phyloP scores from a whole-genome alignment of 2,329 filamentous ascomycete genomes.

The Daldinia eschscholtzii region DNA sequence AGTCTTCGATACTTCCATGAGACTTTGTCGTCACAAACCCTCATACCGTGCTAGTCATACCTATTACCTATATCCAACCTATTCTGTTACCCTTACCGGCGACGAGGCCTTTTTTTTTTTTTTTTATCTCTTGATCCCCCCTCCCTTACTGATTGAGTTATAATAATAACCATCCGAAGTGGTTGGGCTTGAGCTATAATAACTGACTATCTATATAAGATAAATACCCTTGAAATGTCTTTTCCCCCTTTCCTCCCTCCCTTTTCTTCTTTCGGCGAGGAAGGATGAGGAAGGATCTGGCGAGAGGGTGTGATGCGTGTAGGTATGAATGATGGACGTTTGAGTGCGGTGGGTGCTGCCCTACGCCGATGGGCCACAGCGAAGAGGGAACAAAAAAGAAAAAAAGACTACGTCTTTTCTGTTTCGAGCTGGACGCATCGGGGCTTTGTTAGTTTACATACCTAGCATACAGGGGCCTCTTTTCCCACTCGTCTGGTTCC shows the following conservation, averaged over 20 bases:
- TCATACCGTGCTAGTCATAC: constrained; percentile 9
- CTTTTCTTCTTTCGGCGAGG: constrained; percentile 5
- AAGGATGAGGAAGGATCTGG: constrained; percentile 15
- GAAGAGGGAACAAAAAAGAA: constrained; percentile 14
- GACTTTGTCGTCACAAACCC: constrained; percentile 26
- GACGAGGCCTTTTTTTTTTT: background rate
- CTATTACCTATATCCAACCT: constrained; percentile 6
- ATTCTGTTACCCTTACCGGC: constrained; percentile 14
- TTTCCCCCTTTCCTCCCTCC: background rate
- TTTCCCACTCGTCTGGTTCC: constrained; percentile 26
- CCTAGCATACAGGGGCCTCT: constrained; percentile 11
- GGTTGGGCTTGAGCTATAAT: constrained; percentile 41
- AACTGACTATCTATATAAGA: background rate
- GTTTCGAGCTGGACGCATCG: constrained; percentile 41
- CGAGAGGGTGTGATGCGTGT: constrained; percentile 37
- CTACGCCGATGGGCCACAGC: constrained; percentile 31
- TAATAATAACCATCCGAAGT: constrained; percentile 21
- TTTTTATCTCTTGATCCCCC: constrained; percentile 4
- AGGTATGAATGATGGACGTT: constrained; percentile 16
- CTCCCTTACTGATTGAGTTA: constrained; percentile 38
- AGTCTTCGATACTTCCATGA: constrained; percentile 35
- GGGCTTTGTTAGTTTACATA: constrained; percentile 41
- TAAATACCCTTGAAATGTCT: constrained; percentile 6
- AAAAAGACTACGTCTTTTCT: constrained; percentile 27
- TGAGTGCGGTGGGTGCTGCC: constrained; percentile 2